Percentiles rank a stretch among this genome's conserved stretches.
Evolutionary conservation across 148 eudicot genomes (phyloP).

Genomic region (Chenopodium suecicum): DNA sequence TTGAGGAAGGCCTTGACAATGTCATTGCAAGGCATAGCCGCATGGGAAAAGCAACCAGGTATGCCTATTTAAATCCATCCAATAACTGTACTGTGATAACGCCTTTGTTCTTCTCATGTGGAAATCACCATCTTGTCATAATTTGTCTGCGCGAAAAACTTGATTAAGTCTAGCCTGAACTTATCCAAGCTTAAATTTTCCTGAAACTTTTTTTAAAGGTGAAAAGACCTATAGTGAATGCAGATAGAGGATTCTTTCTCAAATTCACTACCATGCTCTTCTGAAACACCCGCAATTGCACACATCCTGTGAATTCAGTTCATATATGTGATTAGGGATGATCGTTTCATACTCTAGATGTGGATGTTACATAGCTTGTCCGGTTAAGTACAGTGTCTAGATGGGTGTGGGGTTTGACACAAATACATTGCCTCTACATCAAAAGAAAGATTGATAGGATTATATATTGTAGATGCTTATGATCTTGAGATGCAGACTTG

Average conservation of each 20-base stretch:
- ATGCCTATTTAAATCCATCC: background rate
- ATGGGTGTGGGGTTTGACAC: background rate
- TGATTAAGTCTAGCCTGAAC: background rate
- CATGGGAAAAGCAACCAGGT: slow-evolving; percentile 91
- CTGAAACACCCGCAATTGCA: too few species aligned
- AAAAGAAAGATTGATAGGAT: background rate
- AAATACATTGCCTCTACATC: background rate
- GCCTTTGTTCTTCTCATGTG: background rate
- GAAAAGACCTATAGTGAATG: background rate
- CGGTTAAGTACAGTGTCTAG: background rate
- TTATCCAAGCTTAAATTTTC: background rate
- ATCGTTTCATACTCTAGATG: background rate
- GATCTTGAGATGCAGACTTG: slow-evolving; percentile 61
- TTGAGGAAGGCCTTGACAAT: slow-evolving; percentile 96
- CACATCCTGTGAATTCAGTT: background rate
- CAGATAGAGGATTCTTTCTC: too few species aligned
- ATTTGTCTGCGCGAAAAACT: background rate
- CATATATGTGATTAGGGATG: background rate
- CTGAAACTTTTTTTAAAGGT: background rate
- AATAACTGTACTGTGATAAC: background rate
- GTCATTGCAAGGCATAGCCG: slow-evolving; percentile 91
- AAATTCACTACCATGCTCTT: too few species aligned
- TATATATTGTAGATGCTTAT: background rate
- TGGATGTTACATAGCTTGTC: background rate
- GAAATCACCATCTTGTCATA: too few species aligned